Base-by-base conservation (phyloP, 179 eudicot genomes). In the Beta lomatogona region DNA sequence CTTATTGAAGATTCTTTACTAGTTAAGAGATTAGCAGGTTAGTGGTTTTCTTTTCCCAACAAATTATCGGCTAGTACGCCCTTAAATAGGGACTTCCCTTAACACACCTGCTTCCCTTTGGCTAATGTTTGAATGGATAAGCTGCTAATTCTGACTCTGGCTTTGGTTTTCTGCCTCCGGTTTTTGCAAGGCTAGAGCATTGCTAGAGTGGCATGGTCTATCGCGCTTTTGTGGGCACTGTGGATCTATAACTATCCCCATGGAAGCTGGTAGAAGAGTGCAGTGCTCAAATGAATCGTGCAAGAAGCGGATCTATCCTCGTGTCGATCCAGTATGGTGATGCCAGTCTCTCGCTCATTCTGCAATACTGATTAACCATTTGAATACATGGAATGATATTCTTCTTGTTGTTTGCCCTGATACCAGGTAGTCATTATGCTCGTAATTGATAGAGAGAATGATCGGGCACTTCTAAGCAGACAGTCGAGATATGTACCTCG, bases 401-500 rank as follows among this genome's bases (percentile, higher is more conserved):
- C n/a, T 25, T 76, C 22, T 53, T 57, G 21, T 82, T 68, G 44
- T 46, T 71, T 73, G 60, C 69, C 45, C 19, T 79, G 41, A 41
- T 22, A 75, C 75, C 94, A 95, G 99, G 98, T 96, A 80, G 98
- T 91, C 79, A 96, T 96, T 83, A 94, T 94, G 99, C 86, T 96
- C 61, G 96, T 96, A 71, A 92, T 96, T n/a, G 99, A 96, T 77
- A 92, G 82, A 86, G 92, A 94, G 69, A 96, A 94, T 80, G 99
- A 96, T 79, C 90, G 97, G 74, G 98, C 91, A 65, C 89, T 96
- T 73, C 81, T 96, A 81, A 87, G 99, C 80, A 89, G 91, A 80
- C 99, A 94, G 58, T 89, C 98, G 28, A 94, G 97, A 87, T 96
- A 87, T 89, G 99, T 91, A 55, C 99, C 99, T 22, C 93, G 98